Evolutionary conservation across 2,329 filamentous ascomycete genomes (phyloP), one percentile per base, ranked within the genome.

Genomic region (Tolypocladium guangdongense): DNA sequence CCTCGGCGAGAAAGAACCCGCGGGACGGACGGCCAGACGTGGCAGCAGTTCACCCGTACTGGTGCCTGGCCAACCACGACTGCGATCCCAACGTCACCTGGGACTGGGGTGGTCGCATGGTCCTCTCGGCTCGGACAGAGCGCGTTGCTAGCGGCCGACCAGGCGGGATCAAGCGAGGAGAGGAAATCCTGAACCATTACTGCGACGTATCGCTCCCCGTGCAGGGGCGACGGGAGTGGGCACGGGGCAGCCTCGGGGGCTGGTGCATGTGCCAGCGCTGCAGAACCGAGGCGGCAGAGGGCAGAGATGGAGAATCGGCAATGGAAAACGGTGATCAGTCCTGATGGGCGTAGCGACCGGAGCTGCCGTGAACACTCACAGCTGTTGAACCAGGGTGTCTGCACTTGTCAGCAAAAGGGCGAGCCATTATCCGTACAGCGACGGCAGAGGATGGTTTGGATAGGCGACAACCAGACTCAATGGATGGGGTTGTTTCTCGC

Each of bases 41-140:
- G 5, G 90, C 89, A 32, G 92, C 92, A 32, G 91, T 97, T 32
- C 91, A 97, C 71, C 90, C 92, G 2, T 83, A 95, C 61, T 99
- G 93, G 90, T 97, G 91, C 70, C 77, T 97, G 33, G 91, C 92
- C 32, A 99, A 99, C 64, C 93, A 99, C 67, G 90, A 90, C 67
- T 99, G 93, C 70, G 84, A 96, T 65, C 93, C 93, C 10, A 96
- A 96, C 67, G 90, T 97, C 39, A 81, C 81, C 4, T 99, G 93
- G 93, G 88, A 95, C 63, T 96, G 91, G 89, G 84, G 86, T 32
- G 88, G 87, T 1, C 79, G 78, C 51, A 91, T 93, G 78, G 79
- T 81, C 37, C 81, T 93, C 55, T 82, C 75, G 74, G 81, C 82
- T 2, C 74, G 83, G 49, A 74, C 82, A 57, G 71, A 77, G 57